Evolutionary conservation across 73 alveolate genomes (phyloP), one percentile per base, ranked within the genome.

Genomic region (Stentor roeselii): DNA sequence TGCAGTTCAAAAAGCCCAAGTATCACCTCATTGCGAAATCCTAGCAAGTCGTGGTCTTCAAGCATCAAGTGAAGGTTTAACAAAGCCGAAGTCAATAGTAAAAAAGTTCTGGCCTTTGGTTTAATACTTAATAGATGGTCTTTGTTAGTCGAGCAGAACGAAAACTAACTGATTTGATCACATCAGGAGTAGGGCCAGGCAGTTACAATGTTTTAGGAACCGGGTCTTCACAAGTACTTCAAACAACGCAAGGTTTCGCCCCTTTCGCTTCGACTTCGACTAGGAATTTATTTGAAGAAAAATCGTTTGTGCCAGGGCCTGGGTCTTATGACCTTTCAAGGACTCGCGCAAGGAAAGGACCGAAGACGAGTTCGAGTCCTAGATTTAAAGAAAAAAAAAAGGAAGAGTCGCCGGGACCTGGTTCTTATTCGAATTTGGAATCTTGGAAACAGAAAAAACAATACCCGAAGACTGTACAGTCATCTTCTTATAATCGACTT

Each of bases 401-500:
- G 59, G 85, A 58, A 3, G 27, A 37, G 31, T 35, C 58, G 11
- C 87, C 89, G 3, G 93, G 93, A 27, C 93, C 93, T 31, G 93
- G 93, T 3, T 2, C 77, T n/a, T 87, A 87, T 75, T 76, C 39
- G 30, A 3, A 60, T 34, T 27, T 21, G 0, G 36, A 35, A 21
- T n/a, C 31, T 3, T 82, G 82, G 36, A 32, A 40, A 39, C n/a
- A 83, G 0, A 37, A 82, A 34, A 82, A 59, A 74, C 37, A 60
- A 60, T 31, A 39, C 32, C 75, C 11, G 3, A 14, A 59, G 39
- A 60, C 11, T 21, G 42, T 39, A 21, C 6, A 50, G 3, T 75
- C 75, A 60, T 34, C 59, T 31, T 50, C 40, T 11, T 58, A 80
- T 67, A 60, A 27, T 21, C 38, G 93, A 74, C 36, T 86, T 3